Conservation (phyloP, 371 early-diverging fungal genomes). For the Sporodiniella umbellata region DNA sequence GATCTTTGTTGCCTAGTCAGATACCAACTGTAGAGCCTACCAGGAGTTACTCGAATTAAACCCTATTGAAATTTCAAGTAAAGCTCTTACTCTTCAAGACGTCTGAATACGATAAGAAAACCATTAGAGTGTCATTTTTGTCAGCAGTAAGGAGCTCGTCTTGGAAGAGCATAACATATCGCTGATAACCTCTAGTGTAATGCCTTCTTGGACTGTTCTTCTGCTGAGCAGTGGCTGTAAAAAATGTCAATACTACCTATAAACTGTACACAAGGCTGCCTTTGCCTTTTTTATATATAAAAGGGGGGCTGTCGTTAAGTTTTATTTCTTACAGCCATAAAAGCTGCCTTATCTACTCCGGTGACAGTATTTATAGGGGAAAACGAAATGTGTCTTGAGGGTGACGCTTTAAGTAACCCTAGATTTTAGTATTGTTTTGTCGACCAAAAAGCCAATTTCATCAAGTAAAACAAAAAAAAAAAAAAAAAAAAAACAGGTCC, state of each 20-base stretch:
- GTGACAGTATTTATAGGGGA: slow-evolving; percentile 98
- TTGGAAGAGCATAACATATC: slow-evolving; percentile 81
- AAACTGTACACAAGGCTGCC: slow-evolving; percentile 34
- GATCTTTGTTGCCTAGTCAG: slow-evolving; percentile 81
- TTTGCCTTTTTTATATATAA: neutral
- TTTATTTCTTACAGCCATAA: slow-evolving; percentile 78
- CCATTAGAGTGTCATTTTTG: slow-evolving; percentile 72
- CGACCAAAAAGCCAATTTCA: slow-evolving; percentile 89
- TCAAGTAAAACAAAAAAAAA: slow-evolving; percentile 94
- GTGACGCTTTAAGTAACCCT: slow-evolving; percentile 82
- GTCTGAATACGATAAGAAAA: slow-evolving; percentile 90
- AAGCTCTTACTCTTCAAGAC: slow-evolving; percentile 94
- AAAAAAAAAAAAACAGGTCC: too few species aligned
- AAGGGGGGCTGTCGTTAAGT: neutral
- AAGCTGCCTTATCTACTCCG: slow-evolving; percentile 94
- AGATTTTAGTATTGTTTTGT: slow-evolving; percentile 69
- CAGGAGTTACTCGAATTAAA: slow-evolving; percentile 83
- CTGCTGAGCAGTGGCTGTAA: slow-evolving; percentile 93
- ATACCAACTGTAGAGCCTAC: slow-evolving; percentile 93
- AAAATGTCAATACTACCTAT: slow-evolving; percentile 95
- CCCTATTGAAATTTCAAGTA: slow-evolving; percentile 85
- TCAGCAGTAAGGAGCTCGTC: slow-evolving; percentile 95
- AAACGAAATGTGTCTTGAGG: slow-evolving; percentile 90
- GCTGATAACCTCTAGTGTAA: slow-evolving; percentile 89
- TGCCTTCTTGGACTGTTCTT: slow-evolving; percentile 88